Evolutionary conservation across 805 yeast genomes (phyloP).

Genomic region (Kluyveromyces nonfermentans): DNA sequence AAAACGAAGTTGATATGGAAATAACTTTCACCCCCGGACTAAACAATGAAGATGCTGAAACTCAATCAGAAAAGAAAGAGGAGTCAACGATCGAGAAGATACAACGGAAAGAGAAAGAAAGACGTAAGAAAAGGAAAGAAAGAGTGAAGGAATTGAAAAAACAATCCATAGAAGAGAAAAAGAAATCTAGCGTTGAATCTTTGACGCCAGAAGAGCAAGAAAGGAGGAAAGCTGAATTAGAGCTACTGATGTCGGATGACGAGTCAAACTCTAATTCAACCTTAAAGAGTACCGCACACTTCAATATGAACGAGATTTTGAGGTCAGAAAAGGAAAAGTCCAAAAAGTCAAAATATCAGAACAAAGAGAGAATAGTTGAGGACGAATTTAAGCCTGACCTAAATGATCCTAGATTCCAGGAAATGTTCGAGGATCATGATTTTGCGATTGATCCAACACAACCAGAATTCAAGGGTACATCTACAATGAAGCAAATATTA

Average conservation of each 20-base stretch:
- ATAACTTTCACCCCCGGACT: conserved; percentile 91
- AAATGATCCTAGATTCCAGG: conserved; percentile 77
- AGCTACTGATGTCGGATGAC: conserved; percentile 65
- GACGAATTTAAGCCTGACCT: conserved; percentile 59
- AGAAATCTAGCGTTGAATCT: conserved; percentile 24
- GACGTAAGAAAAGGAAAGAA: conserved; percentile 77
- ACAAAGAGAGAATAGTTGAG: conserved; percentile 42
- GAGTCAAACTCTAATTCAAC: conserved; percentile 31
- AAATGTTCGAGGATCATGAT: conserved; percentile 74
- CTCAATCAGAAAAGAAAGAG: conserved; percentile 36
- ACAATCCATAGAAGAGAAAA: conserved; percentile 37
- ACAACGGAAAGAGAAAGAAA: conserved; percentile 84
- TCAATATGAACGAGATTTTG: conserved; percentile 67
- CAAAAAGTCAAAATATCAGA: conserved; percentile 39
- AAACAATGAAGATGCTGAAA: conserved; percentile 32
- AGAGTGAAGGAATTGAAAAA: conserved; percentile 54
- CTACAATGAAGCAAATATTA: conserved; percentile 76
- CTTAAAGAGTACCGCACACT: conserved; percentile 45
- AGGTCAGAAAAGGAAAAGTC: conserved; percentile 60
- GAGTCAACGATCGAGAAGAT: conserved; percentile 73
- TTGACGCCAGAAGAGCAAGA: conserved; percentile 23
- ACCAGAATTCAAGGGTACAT: conserved; percentile 83
- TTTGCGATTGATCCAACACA: conserved; percentile 91
- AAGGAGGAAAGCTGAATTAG: conserved; percentile 49
- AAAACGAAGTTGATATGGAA: conserved; percentile 86